A percentile compares a stretch with the other conserved stretches of the same genome.
These are phyloP conservation scores for Pisolithus tinctorius DNA, from an alignment of 768 basidiomycete species.

Conservation along the genomic window DNA sequence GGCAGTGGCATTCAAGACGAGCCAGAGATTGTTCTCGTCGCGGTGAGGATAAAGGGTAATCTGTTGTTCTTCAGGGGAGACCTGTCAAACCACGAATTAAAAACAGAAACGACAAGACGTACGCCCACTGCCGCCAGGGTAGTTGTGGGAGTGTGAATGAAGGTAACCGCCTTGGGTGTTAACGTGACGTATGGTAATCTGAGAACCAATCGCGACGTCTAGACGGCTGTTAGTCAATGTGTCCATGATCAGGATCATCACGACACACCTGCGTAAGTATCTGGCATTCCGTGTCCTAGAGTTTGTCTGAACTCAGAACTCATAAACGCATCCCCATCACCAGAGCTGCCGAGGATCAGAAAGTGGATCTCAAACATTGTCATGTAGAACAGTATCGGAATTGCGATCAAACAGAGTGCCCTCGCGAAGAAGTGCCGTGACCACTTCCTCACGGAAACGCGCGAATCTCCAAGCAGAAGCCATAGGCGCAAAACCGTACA, in stretches of 20 bases:
- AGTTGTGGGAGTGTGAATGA: constrained; percentile 88
- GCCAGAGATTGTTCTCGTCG: constrained; percentile 95
- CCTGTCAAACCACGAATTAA: background rate
- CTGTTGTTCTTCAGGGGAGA: constrained; percentile 74
- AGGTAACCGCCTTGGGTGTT: constrained; percentile 99
- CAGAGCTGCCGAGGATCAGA: constrained; percentile 77
- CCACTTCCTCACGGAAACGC: constrained; percentile 69
- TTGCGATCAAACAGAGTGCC: constrained; percentile 79
- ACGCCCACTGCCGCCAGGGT: constrained; percentile 90
- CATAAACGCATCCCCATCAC: constrained; percentile 99
- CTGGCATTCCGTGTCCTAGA: constrained; percentile 78
- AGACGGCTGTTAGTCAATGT: background rate
- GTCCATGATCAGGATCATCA: background rate
- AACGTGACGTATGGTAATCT: constrained; percentile 77
- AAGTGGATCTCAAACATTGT: constrained; percentile 96
- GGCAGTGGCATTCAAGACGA: constrained; percentile 68
- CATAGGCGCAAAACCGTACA: constrained; percentile 85
- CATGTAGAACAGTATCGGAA: constrained; percentile 92
- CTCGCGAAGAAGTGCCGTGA: constrained; percentile 83
- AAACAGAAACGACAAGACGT: constrained; percentile 18
- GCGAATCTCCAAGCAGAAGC: constrained; percentile 81
- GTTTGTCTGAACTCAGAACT: constrained; percentile 98
- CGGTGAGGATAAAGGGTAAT: constrained; percentile 97
- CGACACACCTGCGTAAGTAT: constrained; percentile 81
- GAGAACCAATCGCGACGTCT: constrained; percentile 86